phyloP scores from a whole-genome alignment of 352 stramenopile genomes.

The Phytophthora uliginosa region DNA sequence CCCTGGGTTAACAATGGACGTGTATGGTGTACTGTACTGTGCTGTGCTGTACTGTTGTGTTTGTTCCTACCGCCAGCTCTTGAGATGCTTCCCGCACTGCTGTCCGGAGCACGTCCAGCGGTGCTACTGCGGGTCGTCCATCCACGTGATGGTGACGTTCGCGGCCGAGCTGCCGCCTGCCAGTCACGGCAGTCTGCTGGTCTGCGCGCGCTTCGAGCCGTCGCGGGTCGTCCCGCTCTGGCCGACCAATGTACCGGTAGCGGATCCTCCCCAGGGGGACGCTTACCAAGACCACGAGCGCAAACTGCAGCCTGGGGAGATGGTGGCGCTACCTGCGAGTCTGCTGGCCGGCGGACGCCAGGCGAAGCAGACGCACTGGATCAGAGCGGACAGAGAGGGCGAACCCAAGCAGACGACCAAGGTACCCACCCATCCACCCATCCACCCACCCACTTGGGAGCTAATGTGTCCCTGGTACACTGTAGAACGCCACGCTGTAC shows the following conservation, averaged over 20 bases:
- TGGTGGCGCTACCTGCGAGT: conserved; percentile 24
- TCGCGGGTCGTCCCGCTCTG: conserved; percentile 19
- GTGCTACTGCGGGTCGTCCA: conserved; percentile 48
- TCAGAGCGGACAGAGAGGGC: conserved; percentile 49
- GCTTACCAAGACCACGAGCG: conserved; percentile 8
- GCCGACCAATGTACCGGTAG: conserved; percentile 7
- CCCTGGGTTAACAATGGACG: background rate
- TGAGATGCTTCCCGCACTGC: conserved; percentile 57
- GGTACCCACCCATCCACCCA: conserved; percentile 15
- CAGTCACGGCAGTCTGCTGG: conserved; percentile 26
- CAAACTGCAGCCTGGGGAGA: conserved; percentile 30
- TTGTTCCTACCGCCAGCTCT: conserved; percentile 14
- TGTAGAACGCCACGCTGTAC: conserved; percentile 48
- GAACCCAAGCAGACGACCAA: conserved; percentile 46
- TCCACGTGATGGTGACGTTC: conserved; percentile 43
- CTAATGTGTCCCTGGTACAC: background rate
- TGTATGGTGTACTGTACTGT: background rate
- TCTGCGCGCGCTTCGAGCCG: conserved; percentile 52
- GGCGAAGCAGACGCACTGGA: conserved; percentile 38
- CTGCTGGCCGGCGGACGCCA: conserved; percentile 8
- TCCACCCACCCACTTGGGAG: background rate
- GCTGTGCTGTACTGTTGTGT: background rate
- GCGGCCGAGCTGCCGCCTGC: background rate
- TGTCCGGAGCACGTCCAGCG: conserved; percentile 46
- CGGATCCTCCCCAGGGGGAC: background rate